Base-by-base conservation (phyloP, 1,284 basidiomycete species). In the Earliella scabrosa region DNA sequence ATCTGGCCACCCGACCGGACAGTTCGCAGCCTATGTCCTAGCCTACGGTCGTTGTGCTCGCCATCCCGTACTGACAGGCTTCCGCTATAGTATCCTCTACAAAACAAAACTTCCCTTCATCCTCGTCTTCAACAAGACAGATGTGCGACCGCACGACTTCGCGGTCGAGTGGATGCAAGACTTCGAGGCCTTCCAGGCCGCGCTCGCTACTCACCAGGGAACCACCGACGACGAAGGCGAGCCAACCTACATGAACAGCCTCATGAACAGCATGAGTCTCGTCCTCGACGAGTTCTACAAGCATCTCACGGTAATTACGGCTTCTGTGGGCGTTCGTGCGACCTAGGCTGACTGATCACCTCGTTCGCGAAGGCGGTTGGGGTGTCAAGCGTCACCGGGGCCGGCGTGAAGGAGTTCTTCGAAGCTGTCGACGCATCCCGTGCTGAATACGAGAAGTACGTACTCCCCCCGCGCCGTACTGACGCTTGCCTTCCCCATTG, bases 261-360 rank as follows among this genome's bases (percentile, higher is more conserved):
- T 99, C 60, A 99, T 99, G 97, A 95, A 97, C 66, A 95, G 92
- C 70, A 99, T 99, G 97, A 95, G 95, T 71, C 77, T 99, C 45
- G 96, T 99, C 7, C 76, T 99, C 53, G 97, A 99, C 70, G 97
- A 99, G 71, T 99, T 99, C 69, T 99, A 99, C 78, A 94, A 96
- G 74, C 92, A 97, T 66, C 77, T 99, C 44, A 92, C 92, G 78
- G 95, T 95, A 43, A 23, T 54, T 31, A 4, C 63, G 55, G 4
- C 39, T 14, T 10, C 11, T 40, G 11, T 24, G 21, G 4, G 21
- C 39, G 39, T 16, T 16, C 39, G 23, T 14, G 11, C 7, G 7
- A 29, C 20, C n/a, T n/a, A n/a, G 3, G 41, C 24, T 52, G 38
- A 35, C 20, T 10, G 27, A 21, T n/a, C 32, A 18, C 11, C 2